Base-by-base conservation (phyloP, 768 basidiomycete species). In the Kwoniella mangroviensis region DNA sequence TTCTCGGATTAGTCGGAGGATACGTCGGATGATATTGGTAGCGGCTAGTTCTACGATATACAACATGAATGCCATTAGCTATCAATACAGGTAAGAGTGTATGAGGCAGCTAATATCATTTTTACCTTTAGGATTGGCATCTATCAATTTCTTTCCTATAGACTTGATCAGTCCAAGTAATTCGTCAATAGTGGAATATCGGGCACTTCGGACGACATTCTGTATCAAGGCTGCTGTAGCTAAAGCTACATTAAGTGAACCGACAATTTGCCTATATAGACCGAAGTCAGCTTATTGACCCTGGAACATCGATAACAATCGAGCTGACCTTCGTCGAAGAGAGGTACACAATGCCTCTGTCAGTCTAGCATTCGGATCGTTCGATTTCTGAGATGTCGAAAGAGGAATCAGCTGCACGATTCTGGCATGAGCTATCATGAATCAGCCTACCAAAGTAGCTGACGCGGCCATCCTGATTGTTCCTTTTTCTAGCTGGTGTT, bases 121-220 rank as follows among this genome's bases (percentile, higher is more conserved):
- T 75, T 65, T 68, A 94, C 96, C 96, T 89, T 96, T 97, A 13
- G 95, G 94, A 80, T 98, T 94, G 10, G 96, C 94, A 21, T 93
- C 92, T 9, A 92, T 90, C 52, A 99, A 83, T 73, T 88, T 88
- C 73, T 88, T 86, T 3, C 96, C 97, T 11, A 93, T 91, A 58
- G 85, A 85, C 64, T 91, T 89, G 72, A 99, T 90, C 67, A 92
- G 88, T 57, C 87, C 86, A 3, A 94, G 87, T 2, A 98, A 86
- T 72, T 95, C 92, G 53, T 93, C 91, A 75, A 98, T 90, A 74
- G 91, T 92, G 24, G 88, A 88, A 77, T 97, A 97, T 58, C 89
- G 89, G 9, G 92, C 92, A 75, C 89, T 90, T 2, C 94, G 88
- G 17, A 98, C 90, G 71, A 98, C 92, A 76, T 94, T 93, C 40